These are phyloP conservation scores for Cryptosporidium felis DNA, from an alignment of 169 alveolate genomes.

Conservation along the genomic window DNA sequence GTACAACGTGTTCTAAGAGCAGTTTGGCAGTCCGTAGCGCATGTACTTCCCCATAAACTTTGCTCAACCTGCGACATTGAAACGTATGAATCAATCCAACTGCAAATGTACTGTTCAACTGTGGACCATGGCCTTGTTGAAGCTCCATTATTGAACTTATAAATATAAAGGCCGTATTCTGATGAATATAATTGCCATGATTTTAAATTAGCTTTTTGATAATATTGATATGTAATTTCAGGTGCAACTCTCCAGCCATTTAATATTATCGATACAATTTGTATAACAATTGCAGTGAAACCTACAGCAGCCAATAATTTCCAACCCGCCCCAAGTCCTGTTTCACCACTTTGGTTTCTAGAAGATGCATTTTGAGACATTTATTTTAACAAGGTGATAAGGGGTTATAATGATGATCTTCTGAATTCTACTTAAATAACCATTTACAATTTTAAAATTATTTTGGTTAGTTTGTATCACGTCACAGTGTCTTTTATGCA, in stretches of 20 bases:
- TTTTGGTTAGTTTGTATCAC: neutral
- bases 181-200: constrained; percentile 53
- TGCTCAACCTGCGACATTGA: constrained; percentile 56
- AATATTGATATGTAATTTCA: constrained; percentile 49
- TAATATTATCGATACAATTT: constrained; percentile 47
- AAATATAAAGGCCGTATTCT: constrained; percentile 49
- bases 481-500: constrained; percentile 35
- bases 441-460: neutral
- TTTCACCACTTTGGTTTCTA: constrained; percentile 30
- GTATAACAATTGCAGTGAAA: constrained; percentile 54
- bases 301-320: constrained; percentile 53
- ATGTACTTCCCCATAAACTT: constrained; percentile 63
- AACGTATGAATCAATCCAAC: constrained; percentile 64
- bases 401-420: neutral
- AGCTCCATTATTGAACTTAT: constrained; percentile 48
- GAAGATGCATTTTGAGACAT: constrained; percentile 49
- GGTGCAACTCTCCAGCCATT: constrained; percentile 70
- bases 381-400: neutral
- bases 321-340: constrained; percentile 65
- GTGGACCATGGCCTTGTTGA: constrained; percentile 71
- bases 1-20: constrained; percentile 69
- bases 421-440: neutral
- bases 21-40: constrained; percentile 65
- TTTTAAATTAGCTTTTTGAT: constrained; percentile 10
- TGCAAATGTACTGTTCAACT: constrained; percentile 59